phyloP scores from a whole-genome alignment of 2,329 filamentous ascomycete species.

The Penicillium sp. region DNA sequence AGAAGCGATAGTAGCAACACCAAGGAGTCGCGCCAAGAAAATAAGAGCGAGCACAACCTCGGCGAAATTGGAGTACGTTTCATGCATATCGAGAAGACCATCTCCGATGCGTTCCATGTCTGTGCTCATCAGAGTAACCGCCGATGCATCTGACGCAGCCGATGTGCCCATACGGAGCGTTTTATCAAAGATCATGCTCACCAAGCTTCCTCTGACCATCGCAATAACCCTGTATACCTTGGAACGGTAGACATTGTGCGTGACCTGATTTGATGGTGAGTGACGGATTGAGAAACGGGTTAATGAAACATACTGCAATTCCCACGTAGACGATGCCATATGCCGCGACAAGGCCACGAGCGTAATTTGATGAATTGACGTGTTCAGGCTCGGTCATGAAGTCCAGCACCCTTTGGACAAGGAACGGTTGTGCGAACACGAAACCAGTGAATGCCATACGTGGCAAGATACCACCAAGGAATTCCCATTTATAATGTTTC shows the following conservation, averaged over 20 bases:
- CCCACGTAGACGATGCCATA: slow-evolving; percentile 40
- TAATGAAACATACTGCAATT: slow-evolving; percentile 32
- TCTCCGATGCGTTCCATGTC: slow-evolving; percentile 41
- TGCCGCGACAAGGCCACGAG: slow-evolving; percentile 39
- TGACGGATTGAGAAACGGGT: background rate
- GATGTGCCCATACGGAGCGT: slow-evolving; percentile 37
- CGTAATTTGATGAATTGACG: slow-evolving; percentile 25
- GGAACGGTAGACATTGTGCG: slow-evolving; percentile 35
- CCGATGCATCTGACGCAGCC: slow-evolving; percentile 37
- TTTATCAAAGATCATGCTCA: slow-evolving; percentile 51
- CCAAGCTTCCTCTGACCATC: slow-evolving; percentile 41
- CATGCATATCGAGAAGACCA: slow-evolving; percentile 18
- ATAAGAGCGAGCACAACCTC: slow-evolving; percentile 16
- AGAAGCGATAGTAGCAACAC: slow-evolving; percentile 16
- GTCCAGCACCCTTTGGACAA: slow-evolving; percentile 33
- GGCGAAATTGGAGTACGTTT: slow-evolving; percentile 12
- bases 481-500: slow-evolving; percentile 19
- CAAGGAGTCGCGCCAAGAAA: slow-evolving; percentile 13
- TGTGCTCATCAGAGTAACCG: slow-evolving; percentile 50
- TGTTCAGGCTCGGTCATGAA: slow-evolving; percentile 21
- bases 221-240: slow-evolving; percentile 36
- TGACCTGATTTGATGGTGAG: slow-evolving; percentile 19
- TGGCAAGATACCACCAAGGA: slow-evolving; percentile 32
- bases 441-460: slow-evolving; percentile 44
- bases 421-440: slow-evolving; percentile 49